Base-by-base conservation (phyloP, 768 basidiomycete genomes). In the Imleria badia region DNA sequence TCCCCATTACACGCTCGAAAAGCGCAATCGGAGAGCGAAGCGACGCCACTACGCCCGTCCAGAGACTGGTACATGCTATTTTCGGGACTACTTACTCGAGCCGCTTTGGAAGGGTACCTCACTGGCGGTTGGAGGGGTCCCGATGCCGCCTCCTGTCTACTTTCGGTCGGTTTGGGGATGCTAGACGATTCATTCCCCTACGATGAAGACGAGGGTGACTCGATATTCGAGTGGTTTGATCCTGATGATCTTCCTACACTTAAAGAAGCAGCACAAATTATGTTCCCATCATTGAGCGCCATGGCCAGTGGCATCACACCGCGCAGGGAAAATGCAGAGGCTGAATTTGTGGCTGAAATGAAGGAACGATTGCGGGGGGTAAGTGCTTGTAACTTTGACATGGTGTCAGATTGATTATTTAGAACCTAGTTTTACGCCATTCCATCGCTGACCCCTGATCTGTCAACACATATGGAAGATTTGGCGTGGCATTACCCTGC, bases 61-160 rank as follows among this genome's bases (percentile, higher is more conserved):
- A 73, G 81, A 23, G 83, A 85, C 59, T 94, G 92, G 92, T 94
- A 92, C 69, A 78, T 87, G 72, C 77, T 95, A 13, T 76, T 93
- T 15, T 82, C 82, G 0, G 85, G 88, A 2, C 73, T 95, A 22
- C 75, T 92, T 29, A 91, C 91, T 6, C 81, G 91, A n/a, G 90
- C 90, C 0, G 87, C 85, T 19, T 71, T 94, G 48, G 91, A 95
- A 64, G 92, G 92, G 0, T 94, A 94, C 65, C 76, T 94, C 42
- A 85, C 84, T 2, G 86, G 84, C 11, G 86, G 87, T 0, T 95
- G 92, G 92, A 79, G 78, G 29, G 91, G 92, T 1, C 72, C 81
- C 1, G 80, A 84, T 36, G 83, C 86, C 6, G 78, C 85, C 11
- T 86, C 90, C 62, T 82, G 86, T 55, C 70, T 94, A 51, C 71